These are phyloP conservation scores for Paramecium caudatum DNA, from an alignment of 73 alveolate genomes.

Conservation along the genomic window DNA sequence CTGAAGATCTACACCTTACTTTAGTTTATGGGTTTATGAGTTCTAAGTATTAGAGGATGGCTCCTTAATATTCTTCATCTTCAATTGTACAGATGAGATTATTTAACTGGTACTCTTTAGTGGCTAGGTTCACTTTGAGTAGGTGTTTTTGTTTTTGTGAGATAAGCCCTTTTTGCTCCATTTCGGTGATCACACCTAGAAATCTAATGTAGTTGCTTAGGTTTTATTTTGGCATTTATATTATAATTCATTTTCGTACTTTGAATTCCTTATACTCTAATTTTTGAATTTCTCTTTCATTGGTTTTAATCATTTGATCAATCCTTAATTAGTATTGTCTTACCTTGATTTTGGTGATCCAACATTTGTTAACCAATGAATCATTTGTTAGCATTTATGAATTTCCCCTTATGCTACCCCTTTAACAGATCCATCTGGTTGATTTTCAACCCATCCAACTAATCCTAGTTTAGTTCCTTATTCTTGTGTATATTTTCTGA, in stretches of 20 bases:
- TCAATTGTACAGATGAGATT: neutral
- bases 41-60: slow-evolving; percentile 16
- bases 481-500: slow-evolving; percentile 52
- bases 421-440: slow-evolving; percentile 65
- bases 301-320: neutral
- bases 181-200: neutral
- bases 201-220: slow-evolving; percentile 55
- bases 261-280: neutral
- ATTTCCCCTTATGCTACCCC: slow-evolving; percentile 71
- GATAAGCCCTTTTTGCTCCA: slow-evolving; percentile 6
- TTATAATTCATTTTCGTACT: neutral
- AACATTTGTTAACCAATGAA: neutral
- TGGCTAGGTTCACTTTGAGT: neutral
- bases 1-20: slow-evolving; percentile 21
- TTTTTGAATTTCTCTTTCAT: slow-evolving; percentile 29
- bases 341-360: slow-evolving; percentile 2
- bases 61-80: slow-evolving; percentile 18
- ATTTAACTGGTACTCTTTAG: slow-evolving; percentile 30
- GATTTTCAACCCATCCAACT: slow-evolving; percentile 74
- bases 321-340: neutral
- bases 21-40: neutral
- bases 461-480: slow-evolving; percentile 64
- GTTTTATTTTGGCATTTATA: slow-evolving; percentile 19
- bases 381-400: neutral
- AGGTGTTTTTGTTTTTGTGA: slow-evolving; percentile 7